Conservation (phyloP, 495 filamentous ascomycete species). For the Trichoderma asperelloides region DNA sequence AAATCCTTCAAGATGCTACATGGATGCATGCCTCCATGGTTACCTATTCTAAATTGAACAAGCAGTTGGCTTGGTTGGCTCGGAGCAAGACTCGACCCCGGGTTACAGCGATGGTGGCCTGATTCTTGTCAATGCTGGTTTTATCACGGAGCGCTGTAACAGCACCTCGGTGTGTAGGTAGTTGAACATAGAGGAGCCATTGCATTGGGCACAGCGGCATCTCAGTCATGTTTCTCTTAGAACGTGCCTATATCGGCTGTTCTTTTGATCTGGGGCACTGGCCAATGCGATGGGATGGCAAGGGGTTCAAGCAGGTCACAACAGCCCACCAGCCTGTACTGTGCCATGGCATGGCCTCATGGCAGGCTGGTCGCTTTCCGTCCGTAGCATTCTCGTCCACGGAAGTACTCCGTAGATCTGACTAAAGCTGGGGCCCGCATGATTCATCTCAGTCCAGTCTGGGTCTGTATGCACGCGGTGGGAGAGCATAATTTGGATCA, state of each 20-base stretch:
- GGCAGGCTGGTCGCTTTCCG: not conserved
- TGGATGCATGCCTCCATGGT: not conserved
- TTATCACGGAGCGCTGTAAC: not conserved
- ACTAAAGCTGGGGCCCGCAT: not conserved
- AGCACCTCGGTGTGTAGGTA: not conserved
- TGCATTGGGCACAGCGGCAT: not conserved
- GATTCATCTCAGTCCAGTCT: not conserved
- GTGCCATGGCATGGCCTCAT: not conserved
- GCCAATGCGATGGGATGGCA: not conserved
- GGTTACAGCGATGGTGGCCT: not conserved
- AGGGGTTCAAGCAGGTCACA: conserved; percentile 1
- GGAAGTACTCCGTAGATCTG: not conserved
- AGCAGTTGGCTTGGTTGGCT: not conserved
- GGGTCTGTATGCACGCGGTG: not conserved
- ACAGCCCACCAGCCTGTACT: not conserved
- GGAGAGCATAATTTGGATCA: conserved; percentile 5
- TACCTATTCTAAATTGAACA: not conserved
- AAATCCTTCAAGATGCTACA: not conserved
- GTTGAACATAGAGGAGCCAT: not conserved
- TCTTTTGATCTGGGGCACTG: not conserved
- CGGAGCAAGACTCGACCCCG: not conserved
- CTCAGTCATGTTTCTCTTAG: not conserved
- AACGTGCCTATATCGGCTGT: not conserved
- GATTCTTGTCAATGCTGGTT: not conserved
- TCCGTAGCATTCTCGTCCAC: not conserved